phyloP scores from a whole-genome alignment of 495 filamentous ascomycete species.

The Lasiosphaeris hirsuta region DNA sequence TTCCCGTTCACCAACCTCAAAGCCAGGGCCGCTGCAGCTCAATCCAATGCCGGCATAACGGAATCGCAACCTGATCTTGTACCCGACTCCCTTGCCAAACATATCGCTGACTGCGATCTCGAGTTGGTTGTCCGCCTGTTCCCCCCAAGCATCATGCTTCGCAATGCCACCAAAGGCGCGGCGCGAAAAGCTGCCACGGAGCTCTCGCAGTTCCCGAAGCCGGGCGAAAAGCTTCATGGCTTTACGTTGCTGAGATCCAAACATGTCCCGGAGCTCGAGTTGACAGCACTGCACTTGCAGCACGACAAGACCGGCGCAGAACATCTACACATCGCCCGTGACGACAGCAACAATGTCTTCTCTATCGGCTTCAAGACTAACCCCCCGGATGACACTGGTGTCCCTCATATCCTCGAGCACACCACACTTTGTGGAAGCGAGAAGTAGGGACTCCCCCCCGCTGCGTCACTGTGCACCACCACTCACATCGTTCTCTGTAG shows the following conservation, averaged over 20 bases:
- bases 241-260: conserved; percentile 87
- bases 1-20: too few relatives aligned
- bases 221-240: conserved; percentile 83
- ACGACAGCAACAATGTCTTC: conserved; percentile 99
- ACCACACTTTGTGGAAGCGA: conserved; percentile 95
- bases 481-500: conserved; percentile 42
- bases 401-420: conserved; percentile 97
- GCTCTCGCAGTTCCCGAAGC: conserved; percentile 65
- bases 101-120: background rate
- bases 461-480: conserved; percentile 15
- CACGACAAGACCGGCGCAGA: conserved; percentile 95
- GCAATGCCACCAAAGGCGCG: conserved; percentile 46
- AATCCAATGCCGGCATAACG: background rate
- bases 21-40: background rate
- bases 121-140: background rate
- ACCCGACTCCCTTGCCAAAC: conserved; percentile 10
- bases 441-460: conserved; percentile 59
- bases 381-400: conserved; percentile 90
- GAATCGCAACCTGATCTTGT: background rate
- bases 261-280: conserved; percentile 87
- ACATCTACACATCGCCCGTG: conserved; percentile 88
- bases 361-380: conserved; percentile 99
- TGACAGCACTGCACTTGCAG: conserved; percentile 82
- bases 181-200: conserved; percentile 67
- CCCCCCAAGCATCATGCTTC: conserved; percentile 38